Base-by-base conservation (phyloP, 176 grass and related monocot species). In the Poa pratensis region DNA sequence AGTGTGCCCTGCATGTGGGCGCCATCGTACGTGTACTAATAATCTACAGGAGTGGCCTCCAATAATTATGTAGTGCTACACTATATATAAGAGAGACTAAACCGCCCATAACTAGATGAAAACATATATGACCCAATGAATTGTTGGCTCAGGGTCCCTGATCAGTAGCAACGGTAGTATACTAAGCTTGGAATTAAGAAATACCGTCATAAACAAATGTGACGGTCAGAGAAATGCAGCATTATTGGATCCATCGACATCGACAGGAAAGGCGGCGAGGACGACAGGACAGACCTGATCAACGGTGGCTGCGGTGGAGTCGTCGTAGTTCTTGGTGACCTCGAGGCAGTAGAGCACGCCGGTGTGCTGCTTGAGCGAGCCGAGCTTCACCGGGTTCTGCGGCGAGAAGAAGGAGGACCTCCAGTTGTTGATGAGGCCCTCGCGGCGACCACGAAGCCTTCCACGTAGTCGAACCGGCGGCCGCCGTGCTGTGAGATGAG, bases 401-500 rank as follows among this genome's bases (percentile, higher is more conserved):
- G 91, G 91, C 39, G 96, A 99, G 96, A 99, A 99, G 88, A 99
- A 99, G 75, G 96, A 99, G 75, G 96, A 99, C 55, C 96, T 87
- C 96, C 96, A 96, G 88, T 96, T 99, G 89, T 99, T 99, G 88
- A 99, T 95, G 43, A 96, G 88, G 34, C 93, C 94, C 69, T 99
- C 96, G 78, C 93, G 40, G 91, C 90, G 34, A 96, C 91, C 40
- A 99, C 96, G 75, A 99, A 94, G 46, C 96, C 96, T 75, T 99
- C 96, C 1, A 99, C 88, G 77, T 99, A 99, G 83, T 99, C 91
- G 75, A 99, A 99, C 75, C 86, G 89, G 18, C 84, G 76, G 30
- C 82, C 66, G 22, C 75, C 78, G 39, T 85, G 78, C 2, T 46
- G 50, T 15, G 90, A 89, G 83, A 96, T 96, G 88, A 99, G 91